Conservation (phyloP, 225 moss, liverwort and hornwort genomes). For the Marchantia paleacea region DNA sequence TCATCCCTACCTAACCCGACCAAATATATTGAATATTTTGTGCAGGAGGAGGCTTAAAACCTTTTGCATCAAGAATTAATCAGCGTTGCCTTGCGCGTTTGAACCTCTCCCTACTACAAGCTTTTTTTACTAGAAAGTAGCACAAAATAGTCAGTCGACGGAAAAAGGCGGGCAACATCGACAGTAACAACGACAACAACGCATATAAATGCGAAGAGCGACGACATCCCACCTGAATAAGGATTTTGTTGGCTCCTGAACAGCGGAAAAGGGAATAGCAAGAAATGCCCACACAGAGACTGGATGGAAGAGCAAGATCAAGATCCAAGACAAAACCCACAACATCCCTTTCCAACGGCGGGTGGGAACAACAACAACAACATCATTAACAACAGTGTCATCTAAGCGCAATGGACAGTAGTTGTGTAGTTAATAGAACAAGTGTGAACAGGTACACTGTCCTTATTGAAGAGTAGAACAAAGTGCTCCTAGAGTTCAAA, state of each 20-base stretch:
- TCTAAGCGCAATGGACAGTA: not conserved
- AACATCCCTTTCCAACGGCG: too few relatives aligned
- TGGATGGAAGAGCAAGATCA: too few relatives aligned
- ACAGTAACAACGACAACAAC: not conserved
- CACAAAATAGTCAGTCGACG: not conserved
- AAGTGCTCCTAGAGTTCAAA: not conserved
- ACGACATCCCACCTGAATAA: too few relatives aligned
- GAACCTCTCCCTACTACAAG: not conserved
- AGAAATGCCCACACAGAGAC: too few relatives aligned
- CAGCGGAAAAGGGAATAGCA: too few relatives aligned
- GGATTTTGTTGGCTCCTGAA: too few relatives aligned
- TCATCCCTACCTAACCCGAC: slow-evolving; percentile 2
- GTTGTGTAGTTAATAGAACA: not conserved
- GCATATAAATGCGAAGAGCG: too few relatives aligned
- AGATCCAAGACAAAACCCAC: too few relatives aligned
- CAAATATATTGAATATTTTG: not conserved
- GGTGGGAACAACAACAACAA: not conserved
- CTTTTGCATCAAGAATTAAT: not conserved
- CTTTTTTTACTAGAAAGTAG: not conserved
- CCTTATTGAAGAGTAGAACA: not conserved
- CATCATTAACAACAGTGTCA: not conserved
- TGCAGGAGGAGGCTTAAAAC: not conserved
- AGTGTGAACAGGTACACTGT: slow-evolving; percentile 3
- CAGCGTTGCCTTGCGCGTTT: too few relatives aligned
- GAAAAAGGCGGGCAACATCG: not conserved